Base-by-base conservation (phyloP, 495 filamentous ascomycete genomes). In the Lasiosphaeria miniovina region DNA sequence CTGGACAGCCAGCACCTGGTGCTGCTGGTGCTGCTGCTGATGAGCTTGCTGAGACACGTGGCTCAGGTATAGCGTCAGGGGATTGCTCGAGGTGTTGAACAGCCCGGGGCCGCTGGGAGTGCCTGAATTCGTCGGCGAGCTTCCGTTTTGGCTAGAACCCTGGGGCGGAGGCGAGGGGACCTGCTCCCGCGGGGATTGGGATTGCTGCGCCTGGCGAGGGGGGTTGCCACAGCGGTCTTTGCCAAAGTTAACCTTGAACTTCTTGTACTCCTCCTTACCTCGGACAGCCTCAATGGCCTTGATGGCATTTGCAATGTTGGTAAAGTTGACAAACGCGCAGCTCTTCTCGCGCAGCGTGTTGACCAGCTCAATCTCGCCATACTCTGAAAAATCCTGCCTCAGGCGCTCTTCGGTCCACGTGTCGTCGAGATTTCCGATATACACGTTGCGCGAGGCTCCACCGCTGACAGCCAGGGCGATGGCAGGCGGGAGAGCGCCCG, bases 221-320 rank as follows among this genome's bases (percentile, higher is more conserved):
- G 94, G 90, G 74, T 98, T 98, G 63, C 94, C 94, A 68, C 94
- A 98, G 54, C 94, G 85, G 73, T 98, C 94, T 77, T 98, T 98
- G 69, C 94, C 94, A 72, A 98, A 98, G 77, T 98, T 98, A 72
- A 98, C 92, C 82, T 98, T 98, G 83, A 98, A 98, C 52, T 93
- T 88, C 72, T 84, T 88, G 77, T 98, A 98, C 69, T 98, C 94
- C 53, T 98, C 95, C 64, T 93, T 89, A 70, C 90, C 87, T 34
- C 94, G 85, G 63, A 98, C 86, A 38, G 93, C 94, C 72, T 98
- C 94, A 62, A 98, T 98, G 4, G 94, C 95, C 74, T 98, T 98
- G 80, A 98, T 98, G 45, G 94, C 94, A 61, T 98, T 98, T 64
- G 94, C 94, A 65, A 98, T 98, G 77, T 98, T 98, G 67, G 94